A percentile compares a stretch with the other conserved stretches of the same genome.
Evolutionary conservation across 148 eudicot species (phyloP).

Genomic region (Persicaria maculosa): DNA sequence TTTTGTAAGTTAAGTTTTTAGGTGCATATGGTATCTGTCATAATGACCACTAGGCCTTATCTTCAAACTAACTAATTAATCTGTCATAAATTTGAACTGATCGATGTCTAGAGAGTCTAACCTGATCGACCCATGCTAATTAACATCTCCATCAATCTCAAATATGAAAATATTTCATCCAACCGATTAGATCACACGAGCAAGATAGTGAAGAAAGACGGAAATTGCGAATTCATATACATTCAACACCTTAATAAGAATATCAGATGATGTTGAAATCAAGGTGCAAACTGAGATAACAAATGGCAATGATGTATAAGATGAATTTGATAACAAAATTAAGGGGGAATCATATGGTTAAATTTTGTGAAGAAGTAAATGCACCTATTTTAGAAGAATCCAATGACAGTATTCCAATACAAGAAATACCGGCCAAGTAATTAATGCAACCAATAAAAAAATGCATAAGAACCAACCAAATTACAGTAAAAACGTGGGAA

Average conservation of each 20-base stretch:
- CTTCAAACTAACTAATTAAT: neutral
- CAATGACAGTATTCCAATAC: neutral
- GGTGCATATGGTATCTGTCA: neutral
- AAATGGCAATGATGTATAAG: neutral
- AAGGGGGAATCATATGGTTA: neutral
- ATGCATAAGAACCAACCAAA: no score
- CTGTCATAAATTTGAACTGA: neutral
- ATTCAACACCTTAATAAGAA: neutral
- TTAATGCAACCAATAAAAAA: no score
- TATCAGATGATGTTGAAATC: neutral
- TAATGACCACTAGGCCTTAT: neutral
- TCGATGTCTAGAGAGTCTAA: neutral
- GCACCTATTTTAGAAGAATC: neutral
- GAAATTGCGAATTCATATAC: neutral
- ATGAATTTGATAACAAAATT: neutral
- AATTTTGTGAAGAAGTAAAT: neutral
- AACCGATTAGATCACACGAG: neutral
- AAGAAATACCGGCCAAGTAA: neutral
- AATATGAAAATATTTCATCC: neutral
- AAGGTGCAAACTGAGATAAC: neutral
- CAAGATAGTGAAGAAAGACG: conserved; percentile 1
- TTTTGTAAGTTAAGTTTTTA: neutral
- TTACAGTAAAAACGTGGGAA: no score
- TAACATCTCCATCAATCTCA: neutral
- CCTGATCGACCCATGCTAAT: neutral